Percentiles rank a stretch among this genome's conserved stretches.
Conservation (phyloP, 331 rosid genomes). For the Quercus phellos region DNA sequence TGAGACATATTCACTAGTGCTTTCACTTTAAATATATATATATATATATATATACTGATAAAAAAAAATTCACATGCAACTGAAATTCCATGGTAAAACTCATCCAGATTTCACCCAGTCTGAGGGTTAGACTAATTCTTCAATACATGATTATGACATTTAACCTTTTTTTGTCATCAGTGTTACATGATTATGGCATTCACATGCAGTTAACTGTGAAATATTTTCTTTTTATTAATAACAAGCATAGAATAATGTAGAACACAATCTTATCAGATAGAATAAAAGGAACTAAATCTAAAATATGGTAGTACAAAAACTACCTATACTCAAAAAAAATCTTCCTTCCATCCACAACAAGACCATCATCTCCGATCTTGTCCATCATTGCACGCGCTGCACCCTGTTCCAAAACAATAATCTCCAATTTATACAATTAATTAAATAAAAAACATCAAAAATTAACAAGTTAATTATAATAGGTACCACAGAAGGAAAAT, state of each 20-base stretch:
- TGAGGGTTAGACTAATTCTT: not conserved
- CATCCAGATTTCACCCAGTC: not conserved
- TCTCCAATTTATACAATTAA: slow-evolving; percentile 11
- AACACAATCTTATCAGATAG: not conserved
- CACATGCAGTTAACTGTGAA: not conserved
- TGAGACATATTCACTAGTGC: not conserved
- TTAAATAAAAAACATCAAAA: slow-evolving; percentile 16
- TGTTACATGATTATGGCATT: not conserved
- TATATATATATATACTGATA: not conserved
- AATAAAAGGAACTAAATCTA: no score
- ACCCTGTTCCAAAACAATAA: slow-evolving; percentile 53
- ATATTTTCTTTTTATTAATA: not conserved
- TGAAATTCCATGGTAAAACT: not conserved
- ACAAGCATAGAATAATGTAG: not conserved
- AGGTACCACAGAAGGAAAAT: slow-evolving; percentile 88
- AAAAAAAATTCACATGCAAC: not conserved
- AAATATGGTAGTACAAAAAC: not conserved
- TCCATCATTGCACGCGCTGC: slow-evolving; percentile 92
- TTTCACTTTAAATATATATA: not conserved
- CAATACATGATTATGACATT: not conserved
- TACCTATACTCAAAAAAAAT: slow-evolving; percentile 95
- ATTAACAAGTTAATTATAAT: slow-evolving; percentile 10
- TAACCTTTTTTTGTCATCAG: not conserved
- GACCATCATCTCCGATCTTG: slow-evolving; percentile 79
- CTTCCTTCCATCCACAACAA: slow-evolving; percentile 81